These are phyloP conservation scores for Dioscorea dumetorum DNA, from an alignment of 106 monocot genomes.

Conservation along the genomic window DNA sequence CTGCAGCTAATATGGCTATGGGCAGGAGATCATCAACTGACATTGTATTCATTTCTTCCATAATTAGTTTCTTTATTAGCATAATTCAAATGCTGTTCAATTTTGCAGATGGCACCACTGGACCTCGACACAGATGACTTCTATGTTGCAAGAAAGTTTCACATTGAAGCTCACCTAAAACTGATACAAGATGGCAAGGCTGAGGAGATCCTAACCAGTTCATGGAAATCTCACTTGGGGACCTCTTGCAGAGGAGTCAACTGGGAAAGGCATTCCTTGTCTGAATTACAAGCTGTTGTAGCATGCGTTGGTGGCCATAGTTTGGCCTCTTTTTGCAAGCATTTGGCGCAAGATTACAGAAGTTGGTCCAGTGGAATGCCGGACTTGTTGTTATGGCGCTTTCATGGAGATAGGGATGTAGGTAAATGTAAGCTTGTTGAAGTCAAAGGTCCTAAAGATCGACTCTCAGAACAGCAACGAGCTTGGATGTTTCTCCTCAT, in stretches of 20 bases:
- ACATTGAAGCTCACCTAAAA: conserved; percentile 56
- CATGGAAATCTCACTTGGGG: conserved; percentile 66
- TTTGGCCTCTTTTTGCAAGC: conserved; percentile 59
- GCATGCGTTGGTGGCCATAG: conserved; percentile 53
- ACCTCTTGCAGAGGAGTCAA: conserved; percentile 75
- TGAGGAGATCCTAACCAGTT: conserved; percentile 72
- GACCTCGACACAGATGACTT: conserved; percentile 84
- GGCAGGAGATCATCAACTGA: too few relatives aligned
- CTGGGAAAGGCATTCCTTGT: conserved; percentile 64
- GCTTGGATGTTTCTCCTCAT: conserved; percentile 86
- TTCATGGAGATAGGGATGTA: conserved; percentile 24
- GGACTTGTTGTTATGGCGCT: conserved; percentile 85
- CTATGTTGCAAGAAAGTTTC: conserved; percentile 48
- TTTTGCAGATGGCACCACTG: conserved; percentile 65
- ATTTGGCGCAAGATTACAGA: conserved; percentile 59
- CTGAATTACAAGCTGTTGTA: conserved; percentile 71
- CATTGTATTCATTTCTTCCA: too few relatives aligned
- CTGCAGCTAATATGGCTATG: too few relatives aligned
- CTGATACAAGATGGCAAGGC: conserved; percentile 69
- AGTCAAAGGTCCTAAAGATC: conserved; percentile 87
- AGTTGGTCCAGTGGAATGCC: conserved; percentile 98
- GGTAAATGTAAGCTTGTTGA: conserved; percentile 94
- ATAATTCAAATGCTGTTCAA: too few relatives aligned
- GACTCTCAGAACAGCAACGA: conserved; percentile 83
- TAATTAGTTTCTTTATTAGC: too few relatives aligned